These are phyloP conservation scores for Pseudodiploospora longispora DNA, from an alignment of 2,329 filamentous ascomycete species.

Conservation along the genomic window DNA sequence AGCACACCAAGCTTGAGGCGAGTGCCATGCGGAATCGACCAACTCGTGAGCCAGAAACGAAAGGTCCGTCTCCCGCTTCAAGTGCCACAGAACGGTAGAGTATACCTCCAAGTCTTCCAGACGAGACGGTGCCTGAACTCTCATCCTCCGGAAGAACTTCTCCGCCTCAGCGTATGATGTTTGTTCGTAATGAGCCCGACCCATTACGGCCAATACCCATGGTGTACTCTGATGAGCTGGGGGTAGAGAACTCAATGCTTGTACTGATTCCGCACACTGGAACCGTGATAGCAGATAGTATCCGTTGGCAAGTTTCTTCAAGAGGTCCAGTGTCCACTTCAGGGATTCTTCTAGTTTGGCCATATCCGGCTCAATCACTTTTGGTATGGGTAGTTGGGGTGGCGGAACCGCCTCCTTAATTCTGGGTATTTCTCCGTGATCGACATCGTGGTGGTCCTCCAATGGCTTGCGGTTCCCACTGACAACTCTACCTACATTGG, in stretches of 20 bases:
- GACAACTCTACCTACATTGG: conserved; percentile 75
- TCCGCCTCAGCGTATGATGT: conserved; percentile 80
- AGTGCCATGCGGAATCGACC: conserved; percentile 77
- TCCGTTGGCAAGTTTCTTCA: conserved; percentile 72
- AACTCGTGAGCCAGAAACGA: conserved; percentile 89
- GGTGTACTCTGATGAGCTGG: conserved; percentile 76
- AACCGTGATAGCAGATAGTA: conserved; percentile 75
- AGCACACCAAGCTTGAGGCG: conserved; percentile 92
- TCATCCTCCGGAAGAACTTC: conserved; percentile 72
- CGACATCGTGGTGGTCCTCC: conserved; percentile 58
- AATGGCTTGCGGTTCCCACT: conserved; percentile 80
- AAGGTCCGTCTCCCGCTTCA: conserved; percentile 85
- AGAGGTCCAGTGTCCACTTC: conserved; percentile 67
- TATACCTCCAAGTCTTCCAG: conserved; percentile 97
- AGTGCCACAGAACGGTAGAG: conserved; percentile 97
- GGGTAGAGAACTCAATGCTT: conserved; percentile 63
- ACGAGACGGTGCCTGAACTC: conserved; percentile 70
- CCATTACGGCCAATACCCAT: conserved; percentile 87
- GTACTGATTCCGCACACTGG: conserved; percentile 67
- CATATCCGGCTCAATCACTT: conserved; percentile 42
- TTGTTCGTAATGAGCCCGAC: conserved; percentile 85
- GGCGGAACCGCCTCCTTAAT: conserved; percentile 33
- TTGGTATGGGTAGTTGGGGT: conserved; percentile 26
- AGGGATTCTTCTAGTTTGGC: conserved; percentile 67
- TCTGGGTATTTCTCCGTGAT: conserved; percentile 53